Evolutionary conservation across 495 filamentous ascomycete species (phyloP).

Genomic region (Xylaria intraflava): DNA sequence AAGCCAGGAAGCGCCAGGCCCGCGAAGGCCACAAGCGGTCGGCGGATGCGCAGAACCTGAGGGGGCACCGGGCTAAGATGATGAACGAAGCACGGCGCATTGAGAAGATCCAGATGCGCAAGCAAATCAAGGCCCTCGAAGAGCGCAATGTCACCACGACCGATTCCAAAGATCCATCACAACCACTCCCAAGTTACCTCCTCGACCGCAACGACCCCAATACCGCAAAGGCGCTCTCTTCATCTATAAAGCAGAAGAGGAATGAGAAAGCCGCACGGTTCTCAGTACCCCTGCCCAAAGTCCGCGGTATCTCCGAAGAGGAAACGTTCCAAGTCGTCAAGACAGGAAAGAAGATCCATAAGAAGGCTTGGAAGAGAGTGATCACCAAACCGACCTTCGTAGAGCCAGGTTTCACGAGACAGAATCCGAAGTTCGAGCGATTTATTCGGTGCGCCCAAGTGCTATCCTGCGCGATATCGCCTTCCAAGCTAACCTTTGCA

Average conservation of each 20-base stretch:
- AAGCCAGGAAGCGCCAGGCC: conserved; percentile 76
- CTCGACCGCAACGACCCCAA: conserved; percentile 81
- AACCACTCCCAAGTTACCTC: conserved; percentile 78
- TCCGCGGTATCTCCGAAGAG: conserved; percentile 81
- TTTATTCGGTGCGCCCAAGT: conserved; percentile 45
- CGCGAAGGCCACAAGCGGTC: conserved; percentile 81
- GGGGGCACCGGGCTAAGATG: conserved; percentile 79
- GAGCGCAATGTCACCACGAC: conserved; percentile 91
- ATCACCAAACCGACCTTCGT: conserved; percentile 69
- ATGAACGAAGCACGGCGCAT: conserved; percentile 66
- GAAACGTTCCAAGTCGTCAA: conserved; percentile 99
- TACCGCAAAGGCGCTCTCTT: conserved; percentile 81
- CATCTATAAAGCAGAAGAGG: conserved; percentile 77
- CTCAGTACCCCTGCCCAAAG: conserved; percentile 87
- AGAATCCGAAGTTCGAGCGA: conserved; percentile 79
- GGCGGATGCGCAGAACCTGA: conserved; percentile 83
- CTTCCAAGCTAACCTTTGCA: conserved; percentile 12
- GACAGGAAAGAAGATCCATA: conserved; percentile 52
- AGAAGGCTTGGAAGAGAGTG: conserved; percentile 81
- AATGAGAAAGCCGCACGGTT: conserved; percentile 62
- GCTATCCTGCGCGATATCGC: background rate
- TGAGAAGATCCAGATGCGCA: conserved; percentile 99
- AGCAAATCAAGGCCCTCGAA: conserved; percentile 79
- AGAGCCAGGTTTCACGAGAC: background rate
- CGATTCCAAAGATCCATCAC: conserved; percentile 64